Evolutionary conservation across 192 early-diverging fungal species (phyloP).

Genomic region (Podila verticillata): DNA sequence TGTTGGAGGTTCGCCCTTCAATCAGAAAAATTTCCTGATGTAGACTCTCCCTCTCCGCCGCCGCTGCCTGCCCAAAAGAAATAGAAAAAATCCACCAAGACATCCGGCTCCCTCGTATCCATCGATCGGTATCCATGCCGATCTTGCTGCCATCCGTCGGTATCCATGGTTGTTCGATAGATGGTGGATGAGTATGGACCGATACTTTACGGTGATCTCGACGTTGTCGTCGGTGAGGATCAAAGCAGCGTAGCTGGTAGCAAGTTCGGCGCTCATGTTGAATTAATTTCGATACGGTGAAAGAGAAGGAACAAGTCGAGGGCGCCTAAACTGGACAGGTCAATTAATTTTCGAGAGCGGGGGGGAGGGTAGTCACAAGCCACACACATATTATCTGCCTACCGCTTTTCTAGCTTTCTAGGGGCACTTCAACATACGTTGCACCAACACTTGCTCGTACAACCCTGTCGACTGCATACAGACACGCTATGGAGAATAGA

Average conservation of each 20-base stretch:
- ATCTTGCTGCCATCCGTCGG: neutral
- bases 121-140: neutral
- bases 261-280: slow-evolving; percentile 68
- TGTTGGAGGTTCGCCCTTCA: too few species aligned
- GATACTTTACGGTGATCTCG: slow-evolving; percentile 90
- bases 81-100: neutral
- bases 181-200: slow-evolving; percentile 1
- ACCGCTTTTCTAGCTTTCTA: too few species aligned
- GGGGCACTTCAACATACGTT: too few species aligned
- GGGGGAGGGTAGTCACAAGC: too few species aligned
- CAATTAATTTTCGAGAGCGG: too few species aligned
- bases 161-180: neutral
- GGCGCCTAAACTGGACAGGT: neutral
- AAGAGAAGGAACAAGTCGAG: slow-evolving; percentile 4
- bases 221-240: slow-evolving; percentile 99
- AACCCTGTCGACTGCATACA: too few species aligned
- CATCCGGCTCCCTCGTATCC: neutral
- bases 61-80: neutral
- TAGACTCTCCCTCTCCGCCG: neutral
- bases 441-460: too few species aligned
- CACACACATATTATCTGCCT: too few species aligned
- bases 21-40: neutral
- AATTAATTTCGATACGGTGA: slow-evolving; percentile 7
- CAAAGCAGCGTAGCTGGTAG: slow-evolving; percentile 95
- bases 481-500: too few species aligned